Percentiles rank a stretch among this genome's conserved stretches.
Conservation (phyloP, 352 stramenopile genomes). For the Phytophthora agathidicida region DNA sequence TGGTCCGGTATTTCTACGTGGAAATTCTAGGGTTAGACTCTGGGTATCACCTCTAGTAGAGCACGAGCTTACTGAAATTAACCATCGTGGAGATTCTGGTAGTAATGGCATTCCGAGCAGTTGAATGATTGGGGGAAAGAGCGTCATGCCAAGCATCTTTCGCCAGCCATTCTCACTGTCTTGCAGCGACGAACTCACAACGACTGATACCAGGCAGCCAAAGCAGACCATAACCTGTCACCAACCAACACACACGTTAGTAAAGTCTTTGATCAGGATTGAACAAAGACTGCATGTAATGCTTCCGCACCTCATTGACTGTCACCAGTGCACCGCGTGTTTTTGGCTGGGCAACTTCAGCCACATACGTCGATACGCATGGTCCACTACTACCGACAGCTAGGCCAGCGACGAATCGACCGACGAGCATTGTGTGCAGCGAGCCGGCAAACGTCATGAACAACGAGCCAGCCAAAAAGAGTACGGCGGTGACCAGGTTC, state of each 20-base stretch:
- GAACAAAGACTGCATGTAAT: background rate
- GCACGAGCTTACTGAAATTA: conserved; percentile 47
- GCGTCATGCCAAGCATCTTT: conserved; percentile 68
- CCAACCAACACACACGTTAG: background rate
- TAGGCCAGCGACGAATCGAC: conserved; percentile 67
- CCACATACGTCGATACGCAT: conserved; percentile 69
- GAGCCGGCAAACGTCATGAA: conserved; percentile 73
- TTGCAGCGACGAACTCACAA: conserved; percentile 52
- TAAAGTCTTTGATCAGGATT: background rate
- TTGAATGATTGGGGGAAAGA: conserved; percentile 68
- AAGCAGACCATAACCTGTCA: conserved; percentile 78
- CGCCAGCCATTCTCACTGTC: conserved; percentile 56
- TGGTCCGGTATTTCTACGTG: conserved; percentile 49
- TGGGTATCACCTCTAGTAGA: background rate
- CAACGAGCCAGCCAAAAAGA: conserved; percentile 66
- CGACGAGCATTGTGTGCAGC: conserved; percentile 55
- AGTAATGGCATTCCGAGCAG: conserved; percentile 71
- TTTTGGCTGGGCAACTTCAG: conserved; percentile 68
- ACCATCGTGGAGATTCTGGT: conserved; percentile 71
- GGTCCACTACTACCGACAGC: conserved; percentile 68
- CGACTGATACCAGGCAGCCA: conserved; percentile 68
- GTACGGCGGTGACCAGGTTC: conserved; percentile 61
- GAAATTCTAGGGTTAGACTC: background rate
- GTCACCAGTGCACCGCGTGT: conserved; percentile 62
- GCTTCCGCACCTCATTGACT: conserved; percentile 59